A percentile compares a stretch with the other conserved stretches of the same genome.
phyloP scores from a whole-genome alignment of 2,329 filamentous ascomycete species.

The Ceratocystiopsis minuta region DNA sequence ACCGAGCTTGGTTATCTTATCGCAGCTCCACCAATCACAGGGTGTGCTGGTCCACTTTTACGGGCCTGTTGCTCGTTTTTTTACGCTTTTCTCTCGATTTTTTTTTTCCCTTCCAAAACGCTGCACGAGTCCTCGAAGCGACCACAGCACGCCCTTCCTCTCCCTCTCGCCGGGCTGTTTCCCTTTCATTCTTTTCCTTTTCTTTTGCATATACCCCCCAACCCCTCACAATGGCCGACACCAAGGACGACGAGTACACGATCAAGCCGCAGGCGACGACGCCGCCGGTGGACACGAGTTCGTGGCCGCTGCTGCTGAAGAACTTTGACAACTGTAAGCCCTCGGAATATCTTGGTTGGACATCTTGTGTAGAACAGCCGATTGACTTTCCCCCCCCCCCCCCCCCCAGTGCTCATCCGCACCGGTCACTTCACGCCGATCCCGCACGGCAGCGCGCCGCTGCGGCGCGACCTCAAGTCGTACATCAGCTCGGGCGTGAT shows the following conservation, averaged over 20 bases:
- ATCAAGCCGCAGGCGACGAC: constrained; percentile 83
- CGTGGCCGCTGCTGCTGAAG: constrained; percentile 85
- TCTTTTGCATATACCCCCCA: background rate
- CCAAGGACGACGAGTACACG: constrained; percentile 45
- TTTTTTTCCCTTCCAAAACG: background rate
- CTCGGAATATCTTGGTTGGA: background rate
- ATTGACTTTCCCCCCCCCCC: no score
- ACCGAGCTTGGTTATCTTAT: no score
- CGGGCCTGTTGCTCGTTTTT: no score
- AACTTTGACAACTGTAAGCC: constrained; percentile 85
- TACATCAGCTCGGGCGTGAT: constrained; percentile 97
- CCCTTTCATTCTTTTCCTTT: constrained; percentile 1
- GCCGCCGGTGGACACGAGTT: constrained; percentile 65
- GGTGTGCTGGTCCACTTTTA: no score
- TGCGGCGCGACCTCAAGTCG: constrained; percentile 88
- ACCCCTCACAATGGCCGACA: background rate
- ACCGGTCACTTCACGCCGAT: constrained; percentile 97
- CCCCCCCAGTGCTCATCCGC: constrained; percentile 62
- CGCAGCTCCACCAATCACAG: no score
- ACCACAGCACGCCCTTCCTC: no score
- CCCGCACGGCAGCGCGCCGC: constrained; percentile 74
- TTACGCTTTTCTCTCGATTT: background rate
- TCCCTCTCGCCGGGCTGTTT: background rate
- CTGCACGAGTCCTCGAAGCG: no score
- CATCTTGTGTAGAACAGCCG: no score